Conservation (phyloP, 1,284 basidiomycete species). For the Golubevia sp. region DNA sequence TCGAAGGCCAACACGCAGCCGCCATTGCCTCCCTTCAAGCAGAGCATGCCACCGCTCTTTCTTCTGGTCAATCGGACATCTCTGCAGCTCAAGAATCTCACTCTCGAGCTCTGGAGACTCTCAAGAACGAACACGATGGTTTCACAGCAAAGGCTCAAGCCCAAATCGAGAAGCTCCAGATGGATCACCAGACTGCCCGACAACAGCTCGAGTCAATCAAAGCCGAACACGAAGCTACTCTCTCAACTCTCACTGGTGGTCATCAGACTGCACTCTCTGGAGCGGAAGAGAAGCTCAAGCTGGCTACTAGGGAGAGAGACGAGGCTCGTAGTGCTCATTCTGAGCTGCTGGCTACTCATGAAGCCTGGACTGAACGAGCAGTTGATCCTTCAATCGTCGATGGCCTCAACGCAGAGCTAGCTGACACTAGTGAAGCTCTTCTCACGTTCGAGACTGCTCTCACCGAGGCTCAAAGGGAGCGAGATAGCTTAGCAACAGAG, state of each 20-base stretch:
- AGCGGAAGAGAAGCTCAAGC: neutral
- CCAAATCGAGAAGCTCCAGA: slow-evolving; percentile 6
- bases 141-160: slow-evolving; percentile 14
- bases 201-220: neutral
- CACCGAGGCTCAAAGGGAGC: slow-evolving; percentile 42
- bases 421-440: slow-evolving; percentile 50
- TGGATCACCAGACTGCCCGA: neutral
- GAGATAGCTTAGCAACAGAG: slow-evolving; percentile 35
- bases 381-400: slow-evolving; percentile 44
- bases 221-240: neutral
- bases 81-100: neutral
- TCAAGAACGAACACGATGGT: slow-evolving; percentile 6
- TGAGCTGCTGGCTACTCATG: neutral
- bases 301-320: neutral
- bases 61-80: slow-evolving; percentile 3
- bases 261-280: neutral
- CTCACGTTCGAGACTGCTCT: slow-evolving; percentile 47
- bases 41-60: slow-evolving; percentile 10
- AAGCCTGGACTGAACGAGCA: slow-evolving; percentile 6
- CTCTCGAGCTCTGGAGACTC: neutral
- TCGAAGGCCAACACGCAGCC: slow-evolving; percentile 7
- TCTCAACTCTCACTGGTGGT: neutral
- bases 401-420: slow-evolving; percentile 36
- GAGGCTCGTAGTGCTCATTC: neutral
- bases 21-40: slow-evolving; percentile 9